Evolutionary conservation across 2,329 filamentous ascomycete species (phyloP).

Genomic region (Fusarium sacchari): DNA sequence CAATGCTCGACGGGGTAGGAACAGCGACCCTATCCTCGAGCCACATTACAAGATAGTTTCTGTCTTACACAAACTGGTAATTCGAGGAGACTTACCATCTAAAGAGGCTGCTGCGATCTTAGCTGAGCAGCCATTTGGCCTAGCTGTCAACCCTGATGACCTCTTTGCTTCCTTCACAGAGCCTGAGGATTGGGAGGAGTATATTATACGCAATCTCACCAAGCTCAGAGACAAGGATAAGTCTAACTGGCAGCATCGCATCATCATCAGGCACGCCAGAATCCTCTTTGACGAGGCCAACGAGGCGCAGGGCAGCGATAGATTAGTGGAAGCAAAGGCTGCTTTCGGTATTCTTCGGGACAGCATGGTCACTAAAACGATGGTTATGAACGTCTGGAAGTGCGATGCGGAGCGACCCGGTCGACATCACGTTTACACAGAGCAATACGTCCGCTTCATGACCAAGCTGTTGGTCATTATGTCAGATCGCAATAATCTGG

Average conservation of each 20-base stretch:
- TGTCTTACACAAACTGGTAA: slow-evolving; percentile 82
- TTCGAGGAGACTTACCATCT: slow-evolving; percentile 58
- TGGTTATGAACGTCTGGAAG: slow-evolving; percentile 95
- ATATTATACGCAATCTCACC: slow-evolving; percentile 62
- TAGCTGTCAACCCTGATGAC: slow-evolving; percentile 48
- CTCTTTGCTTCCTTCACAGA: slow-evolving; percentile 50
- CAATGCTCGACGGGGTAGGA: slow-evolving; percentile 63
- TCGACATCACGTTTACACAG: slow-evolving; percentile 91
- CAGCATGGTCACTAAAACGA: slow-evolving; percentile 88
- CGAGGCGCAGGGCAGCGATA: slow-evolving; percentile 54
- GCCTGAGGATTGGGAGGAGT: slow-evolving; percentile 69
- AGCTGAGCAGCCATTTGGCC: slow-evolving; percentile 65
- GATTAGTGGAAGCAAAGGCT: slow-evolving; percentile 75
- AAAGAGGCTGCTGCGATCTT: slow-evolving; percentile 63
- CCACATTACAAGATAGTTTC: slow-evolving; percentile 93
- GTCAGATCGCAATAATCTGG: slow-evolving; percentile 78
- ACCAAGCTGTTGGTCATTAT: slow-evolving; percentile 78
- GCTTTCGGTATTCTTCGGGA: slow-evolving; percentile 80
- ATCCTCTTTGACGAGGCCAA: slow-evolving; percentile 62
- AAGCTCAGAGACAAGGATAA: slow-evolving; percentile 79
- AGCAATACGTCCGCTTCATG: slow-evolving; percentile 86
- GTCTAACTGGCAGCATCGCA: slow-evolving; percentile 94
- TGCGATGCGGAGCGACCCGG: slow-evolving; percentile 86
- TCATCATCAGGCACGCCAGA: slow-evolving; percentile 77
- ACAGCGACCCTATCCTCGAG: slow-evolving; percentile 83